Evolutionary conservation across 108 stramenopile species (phyloP).

Genomic region (Bacterosira constricta): DNA sequence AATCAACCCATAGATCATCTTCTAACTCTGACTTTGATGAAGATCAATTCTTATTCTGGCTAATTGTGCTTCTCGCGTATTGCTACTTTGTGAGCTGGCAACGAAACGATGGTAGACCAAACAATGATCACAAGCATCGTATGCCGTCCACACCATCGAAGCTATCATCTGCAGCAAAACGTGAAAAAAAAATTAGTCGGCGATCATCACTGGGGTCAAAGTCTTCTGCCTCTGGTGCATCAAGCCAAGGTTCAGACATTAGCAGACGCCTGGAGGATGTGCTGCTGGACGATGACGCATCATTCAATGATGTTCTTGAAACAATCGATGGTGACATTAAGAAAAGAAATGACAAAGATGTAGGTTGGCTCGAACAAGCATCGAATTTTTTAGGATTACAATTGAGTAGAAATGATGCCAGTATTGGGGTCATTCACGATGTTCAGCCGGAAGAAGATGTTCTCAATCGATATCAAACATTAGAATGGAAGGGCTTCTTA

Average conservation of each 20-base stretch:
- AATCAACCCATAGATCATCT: background rate
- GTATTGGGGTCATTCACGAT: background rate
- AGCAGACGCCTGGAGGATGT: conserved; percentile 33
- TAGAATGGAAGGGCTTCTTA: conserved; percentile 88
- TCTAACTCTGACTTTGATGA: conserved; percentile 43
- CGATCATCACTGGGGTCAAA: too few species aligned
- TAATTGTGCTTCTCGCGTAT: conserved; percentile 17
- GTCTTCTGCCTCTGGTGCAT: conserved; percentile 1
- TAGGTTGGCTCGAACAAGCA: background rate
- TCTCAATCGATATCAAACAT: conserved; percentile 80
- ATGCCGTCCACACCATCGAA: too few species aligned
- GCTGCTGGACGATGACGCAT: conserved; percentile 19
- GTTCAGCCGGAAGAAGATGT: conserved; percentile 40
- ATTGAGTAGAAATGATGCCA: background rate
- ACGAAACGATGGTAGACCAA: conserved; percentile 35
- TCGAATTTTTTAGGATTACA: conserved; percentile 1
- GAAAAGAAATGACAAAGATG: conserved; percentile 1
- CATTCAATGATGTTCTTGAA: conserved; percentile 12
- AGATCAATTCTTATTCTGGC: conserved; percentile 48
- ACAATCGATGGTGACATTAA: conserved; percentile 29
- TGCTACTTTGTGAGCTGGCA: conserved; percentile 30
- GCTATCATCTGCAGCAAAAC: background rate
- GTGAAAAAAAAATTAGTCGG: too few species aligned
- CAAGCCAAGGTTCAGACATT: conserved; percentile 18
- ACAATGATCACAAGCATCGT: background rate